phyloP scores from a whole-genome alignment of 73 alveolate genomes.

The Paramecium sexaurelia region DNA sequence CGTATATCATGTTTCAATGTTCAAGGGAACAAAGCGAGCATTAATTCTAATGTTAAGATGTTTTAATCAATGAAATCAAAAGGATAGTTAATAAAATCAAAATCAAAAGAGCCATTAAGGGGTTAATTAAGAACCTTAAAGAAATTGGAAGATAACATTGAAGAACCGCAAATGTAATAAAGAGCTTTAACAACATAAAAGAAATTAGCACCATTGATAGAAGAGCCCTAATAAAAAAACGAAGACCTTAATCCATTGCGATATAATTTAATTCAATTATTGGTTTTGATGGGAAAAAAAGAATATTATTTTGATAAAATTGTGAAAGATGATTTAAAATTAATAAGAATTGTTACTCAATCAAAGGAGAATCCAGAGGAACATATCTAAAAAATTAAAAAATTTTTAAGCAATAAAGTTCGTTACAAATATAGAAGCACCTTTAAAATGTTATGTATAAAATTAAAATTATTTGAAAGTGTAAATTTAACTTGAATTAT shows the following conservation, averaged over 20 bases:
- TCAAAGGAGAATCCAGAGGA: slow-evolving; percentile 8
- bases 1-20: slow-evolving; percentile 25
- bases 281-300: slow-evolving; percentile 61
- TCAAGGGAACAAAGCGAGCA: slow-evolving; percentile 26
- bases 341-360: background rate
- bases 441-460: slow-evolving; percentile 36
- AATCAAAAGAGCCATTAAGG: slow-evolving; percentile 35
- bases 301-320: slow-evolving; percentile 57
- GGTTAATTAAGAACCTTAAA: slow-evolving; percentile 1
- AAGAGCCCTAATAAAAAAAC: background rate
- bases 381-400: background rate
- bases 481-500: slow-evolving; percentile 50
- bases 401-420: slow-evolving; percentile 51
- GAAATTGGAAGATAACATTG: slow-evolving; percentile 20
- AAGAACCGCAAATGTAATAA: slow-evolving; percentile 19
- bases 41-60: background rate
- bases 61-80: background rate
- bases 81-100: background rate
- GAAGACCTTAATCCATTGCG: slow-evolving; percentile 54
- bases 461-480: background rate
- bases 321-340: slow-evolving; percentile 8
- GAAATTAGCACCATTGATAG: slow-evolving; percentile 14
- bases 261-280: slow-evolving; percentile 56
- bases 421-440: slow-evolving; percentile 29
- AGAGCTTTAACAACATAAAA: slow-evolving; percentile 46